Base-by-base conservation (phyloP, 225 moss, liverwort and hornwort genomes). In the Bryum argenteum region DNA sequence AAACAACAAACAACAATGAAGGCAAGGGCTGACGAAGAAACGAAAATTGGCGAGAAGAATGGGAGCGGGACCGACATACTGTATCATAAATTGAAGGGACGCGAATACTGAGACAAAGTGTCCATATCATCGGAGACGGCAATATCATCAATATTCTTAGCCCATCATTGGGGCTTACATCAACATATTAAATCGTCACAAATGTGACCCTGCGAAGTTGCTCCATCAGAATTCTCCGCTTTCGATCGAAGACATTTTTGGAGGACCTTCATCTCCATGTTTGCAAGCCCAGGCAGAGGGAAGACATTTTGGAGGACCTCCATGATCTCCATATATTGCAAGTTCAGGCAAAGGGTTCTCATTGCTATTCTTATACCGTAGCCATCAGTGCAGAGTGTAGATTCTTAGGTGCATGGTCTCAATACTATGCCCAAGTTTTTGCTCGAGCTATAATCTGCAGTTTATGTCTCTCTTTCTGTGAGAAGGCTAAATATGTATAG, bases 101-200 rank as follows among this genome's bases (percentile, higher is more conserved):
- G 37, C 19, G 20, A 42, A 39, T 18, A 24, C 72, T 16, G 43
- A 47, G 39, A 50, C 62, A 18, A 64, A 54, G 21, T 54, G 40
- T 54, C 37, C 50, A 44, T 33, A 67, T 16, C 24, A 58, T 56
- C 37, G 58, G 56, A 53, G 61, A 51, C 33, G 4, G 39, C 66
- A 14, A 63, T 61, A 23, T 75, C 71, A 63, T 76, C 68, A 71
- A 73, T 71, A 66, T 70, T 71, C 62, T 69, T 60, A 57, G 61
- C 80, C 71, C 58, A 38, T 47, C 77, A 67, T 74, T 79, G 71
- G 41, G 75, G 79, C 69, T 10, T 56, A 70, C 65, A 61, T 70
- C n/a, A 63, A 74, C 65, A 77, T 65, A 77, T 58, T 53, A 75
- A 66, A 66, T 24, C 8, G 78, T 58, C 69, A 77, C 82, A 77